phyloP scores from a whole-genome alignment of 202 grass and related monocot species.

The Brachypodium distachyon region DNA sequence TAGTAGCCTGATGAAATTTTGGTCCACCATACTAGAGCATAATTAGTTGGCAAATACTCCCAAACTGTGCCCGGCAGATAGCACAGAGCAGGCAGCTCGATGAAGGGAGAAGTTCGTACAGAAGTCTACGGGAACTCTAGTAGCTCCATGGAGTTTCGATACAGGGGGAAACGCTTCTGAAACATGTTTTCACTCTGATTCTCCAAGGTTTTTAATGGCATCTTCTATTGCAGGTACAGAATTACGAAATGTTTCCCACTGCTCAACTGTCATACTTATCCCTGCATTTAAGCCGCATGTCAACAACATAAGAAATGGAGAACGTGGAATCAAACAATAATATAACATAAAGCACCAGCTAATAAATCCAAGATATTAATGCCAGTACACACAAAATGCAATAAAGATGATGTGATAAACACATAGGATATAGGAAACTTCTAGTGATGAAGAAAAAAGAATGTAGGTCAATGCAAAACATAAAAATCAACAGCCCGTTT shows the following conservation, averaged over 20 bases:
- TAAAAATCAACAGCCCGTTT: neutral
- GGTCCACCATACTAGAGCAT: neutral
- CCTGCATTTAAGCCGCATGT: conserved; percentile 26
- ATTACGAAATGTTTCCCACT: conserved; percentile 76
- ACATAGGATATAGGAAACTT: neutral
- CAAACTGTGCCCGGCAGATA: conserved; percentile 1
- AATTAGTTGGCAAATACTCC: neutral
- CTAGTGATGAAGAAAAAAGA: too few relatives aligned
- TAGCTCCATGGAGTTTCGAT: neutral
- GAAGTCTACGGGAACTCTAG: neutral
- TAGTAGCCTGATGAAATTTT: neutral
- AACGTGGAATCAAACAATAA: neutral
- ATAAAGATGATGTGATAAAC: neutral
- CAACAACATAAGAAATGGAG: neutral
- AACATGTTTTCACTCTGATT: conserved; percentile 31
- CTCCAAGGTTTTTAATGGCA: conserved; percentile 70
- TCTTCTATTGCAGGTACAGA: conserved; percentile 60
- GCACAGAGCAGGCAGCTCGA: neutral
- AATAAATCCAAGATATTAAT: neutral
- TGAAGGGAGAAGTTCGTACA: neutral
- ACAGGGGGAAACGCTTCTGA: too few relatives aligned
- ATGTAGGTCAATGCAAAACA: neutral
- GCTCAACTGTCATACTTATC: conserved; percentile 75
- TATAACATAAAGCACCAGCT: neutral
- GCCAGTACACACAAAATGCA: neutral